Base-by-base conservation (phyloP, 1,284 basidiomycete species). In the Puccinia hordei region DNA sequence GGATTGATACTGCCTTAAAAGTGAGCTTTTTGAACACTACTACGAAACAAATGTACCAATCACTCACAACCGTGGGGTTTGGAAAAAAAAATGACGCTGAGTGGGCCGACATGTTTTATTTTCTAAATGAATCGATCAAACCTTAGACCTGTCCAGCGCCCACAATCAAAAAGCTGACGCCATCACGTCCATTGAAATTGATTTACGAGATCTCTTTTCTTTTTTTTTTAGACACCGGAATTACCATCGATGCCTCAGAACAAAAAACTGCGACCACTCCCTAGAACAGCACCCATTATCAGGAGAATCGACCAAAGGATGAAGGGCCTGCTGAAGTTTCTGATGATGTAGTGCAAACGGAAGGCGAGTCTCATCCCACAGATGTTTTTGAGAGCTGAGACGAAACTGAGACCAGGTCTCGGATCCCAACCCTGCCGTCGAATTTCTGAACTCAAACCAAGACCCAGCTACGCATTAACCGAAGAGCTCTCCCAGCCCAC, bases 401-500 rank as follows among this genome's bases (percentile, higher is more conserved):
- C 15, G 13, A 24, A 2, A n/a, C 24, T 57, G 2, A 57, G 17
- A 27, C 55, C 55, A 65, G 38, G 19, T 38, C 33, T 38, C 8
- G 13, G 19, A 10, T 6, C 61, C 27, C 61, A 65, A 38, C 61
- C 27, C n/a, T n/a, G n/a, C 6, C 66, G 3, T 38, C 33, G 15
- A 55, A 35, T 38, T n/a, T n/a, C 2, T 55, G 46, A 71, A 71
- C 46, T 27, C 69, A 33, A 72, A 72, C 27, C 92, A 93, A 38
- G 89, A 92, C n/a, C n/a, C n/a, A n/a, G n/a, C n/a, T n/a, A n/a
- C 81, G 90, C 92, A 57, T 89, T 93, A 61, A 89, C 91, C 0
- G 88, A 88, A 5, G 91, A 93, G 84, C 89, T 93, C 24, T 90
- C 90, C 0, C 86, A 89, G 59, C 93, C 93, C n/a, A n/a, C n/a